Percentiles rank a stretch among this genome's conserved stretches.
These are phyloP conservation scores for Phytopythium montanum DNA, from an alignment of 352 stramenopile species.

Conservation along the genomic window DNA sequence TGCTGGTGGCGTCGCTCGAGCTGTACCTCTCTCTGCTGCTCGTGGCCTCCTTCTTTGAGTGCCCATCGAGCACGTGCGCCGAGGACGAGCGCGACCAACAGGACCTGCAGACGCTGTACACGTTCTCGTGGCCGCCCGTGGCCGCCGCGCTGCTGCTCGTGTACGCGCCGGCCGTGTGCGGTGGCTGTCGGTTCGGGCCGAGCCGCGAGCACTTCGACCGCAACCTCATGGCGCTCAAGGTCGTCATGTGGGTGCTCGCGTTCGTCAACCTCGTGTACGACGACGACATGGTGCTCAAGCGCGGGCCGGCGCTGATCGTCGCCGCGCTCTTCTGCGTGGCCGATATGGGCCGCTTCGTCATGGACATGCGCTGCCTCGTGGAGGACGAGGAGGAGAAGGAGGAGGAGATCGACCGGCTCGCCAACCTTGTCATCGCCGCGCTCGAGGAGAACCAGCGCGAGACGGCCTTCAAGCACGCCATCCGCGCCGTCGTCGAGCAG, in stretches of 20 bases:
- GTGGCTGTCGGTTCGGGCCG: conserved; percentile 28
- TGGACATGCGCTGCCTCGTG: conserved; percentile 45
- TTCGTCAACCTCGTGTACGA: conserved; percentile 43
- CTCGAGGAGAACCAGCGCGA: conserved; percentile 23
- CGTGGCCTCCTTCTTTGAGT: conserved; percentile 54
- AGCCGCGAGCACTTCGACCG: conserved; percentile 42
- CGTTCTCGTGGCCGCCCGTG: conserved; percentile 47
- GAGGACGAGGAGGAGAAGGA: conserved; percentile 41
- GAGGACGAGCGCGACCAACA: conserved; percentile 29
- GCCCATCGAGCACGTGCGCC: conserved; percentile 15
- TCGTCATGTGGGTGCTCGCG: conserved; percentile 42
- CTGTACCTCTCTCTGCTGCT: conserved; percentile 52
- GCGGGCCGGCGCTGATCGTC: conserved; percentile 41
- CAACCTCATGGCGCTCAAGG: conserved; percentile 45
- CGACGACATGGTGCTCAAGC: conserved; percentile 50
- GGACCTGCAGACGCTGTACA: conserved; percentile 48
- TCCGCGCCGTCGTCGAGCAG: conserved; percentile 23
- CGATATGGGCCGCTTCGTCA: conserved; percentile 55
- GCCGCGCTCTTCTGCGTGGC: conserved; percentile 45
- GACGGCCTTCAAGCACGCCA: conserved; percentile 31
- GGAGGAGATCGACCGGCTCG: conserved; percentile 38
- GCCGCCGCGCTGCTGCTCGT: conserved; percentile 29
- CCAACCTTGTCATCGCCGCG: conserved; percentile 29
- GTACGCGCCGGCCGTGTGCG: conserved; percentile 31
- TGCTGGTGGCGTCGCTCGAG: conserved; percentile 46